Base-by-base conservation (phyloP, 2,329 filamentous ascomycete species). In the Diaporthe vexans region DNA sequence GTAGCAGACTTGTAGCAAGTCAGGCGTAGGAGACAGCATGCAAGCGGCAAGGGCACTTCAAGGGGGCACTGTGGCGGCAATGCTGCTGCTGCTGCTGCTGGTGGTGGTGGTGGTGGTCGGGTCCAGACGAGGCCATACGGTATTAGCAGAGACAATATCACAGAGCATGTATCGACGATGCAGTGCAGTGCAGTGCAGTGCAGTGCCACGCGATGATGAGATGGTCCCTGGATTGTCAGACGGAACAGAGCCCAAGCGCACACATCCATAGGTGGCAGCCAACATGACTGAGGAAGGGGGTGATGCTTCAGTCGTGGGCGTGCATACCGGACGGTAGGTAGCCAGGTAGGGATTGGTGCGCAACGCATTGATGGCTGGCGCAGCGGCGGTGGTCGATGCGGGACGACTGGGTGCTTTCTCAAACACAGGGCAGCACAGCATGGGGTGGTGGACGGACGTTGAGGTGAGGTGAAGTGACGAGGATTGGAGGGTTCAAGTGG, bases 1-100 rank as follows among this genome's bases (percentile, higher is more conserved):
- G 67, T 70, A 70, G 67, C 67, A 70, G 67, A 37, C 67, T 46
- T 57, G 67, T 70, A 70, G 67, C 67, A 70, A 70, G 67, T 68
- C 54, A 11, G 63, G 40, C 63, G 35, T 29, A 68, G 63, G 33
- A 68, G 33, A 35, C 46, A 24, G 46, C 46, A 52, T 52, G 29
- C 37, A 19, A 26, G 63, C 54, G 46, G 63, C 63, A 67, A 67
- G 46, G 48, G 48, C 46, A 13, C n/a, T 54, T 68, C 33, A 37
- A 40, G 63, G 63, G 63, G 61, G 63, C 8, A 7, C 35, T 13
- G 46, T 52, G 46, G 63, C 63, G 63, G 63, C 46, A 52, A 40
- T 67, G 63, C 46, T 48, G 29, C 63, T 9, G 46, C 63, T 21
- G 21, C 26, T 52, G 46, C 37, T 40, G 10, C 10, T 40, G 11